Conservation (phyloP, 2,329 filamentous ascomycete species). For the Paecilomyces sp. region DNA sequence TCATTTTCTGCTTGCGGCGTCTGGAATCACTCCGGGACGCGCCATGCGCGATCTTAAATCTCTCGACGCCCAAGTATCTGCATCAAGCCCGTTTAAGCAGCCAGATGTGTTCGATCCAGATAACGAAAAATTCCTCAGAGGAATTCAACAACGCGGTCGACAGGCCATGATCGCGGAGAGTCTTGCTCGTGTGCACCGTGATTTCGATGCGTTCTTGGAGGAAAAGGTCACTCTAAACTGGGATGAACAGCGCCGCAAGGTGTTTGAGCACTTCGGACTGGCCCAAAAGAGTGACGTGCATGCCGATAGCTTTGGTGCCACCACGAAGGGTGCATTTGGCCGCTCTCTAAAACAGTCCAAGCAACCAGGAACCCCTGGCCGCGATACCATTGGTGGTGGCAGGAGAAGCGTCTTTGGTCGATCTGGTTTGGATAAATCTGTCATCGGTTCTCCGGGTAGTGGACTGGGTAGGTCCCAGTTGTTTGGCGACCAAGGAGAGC, state of each 20-base stretch:
- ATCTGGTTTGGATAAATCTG: slow-evolving; percentile 70
- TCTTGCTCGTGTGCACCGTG: slow-evolving; percentile 77
- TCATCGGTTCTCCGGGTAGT: slow-evolving; percentile 72
- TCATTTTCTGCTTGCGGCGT: slow-evolving; percentile 88
- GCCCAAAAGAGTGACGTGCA: slow-evolving; percentile 40
- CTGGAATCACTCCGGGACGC: slow-evolving; percentile 79
- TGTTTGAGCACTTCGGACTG: slow-evolving; percentile 95
- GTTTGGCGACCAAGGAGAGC: slow-evolving; percentile 61
- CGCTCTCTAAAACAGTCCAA: slow-evolving; percentile 29
- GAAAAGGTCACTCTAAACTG: slow-evolving; percentile 94
- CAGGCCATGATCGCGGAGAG: slow-evolving; percentile 86
- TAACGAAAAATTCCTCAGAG: slow-evolving; percentile 68
- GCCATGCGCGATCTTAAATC: slow-evolving; percentile 81
- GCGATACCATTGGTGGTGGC: slow-evolving; percentile 29
- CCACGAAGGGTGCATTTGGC: slow-evolving; percentile 44
- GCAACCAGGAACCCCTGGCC: slow-evolving; percentile 33
- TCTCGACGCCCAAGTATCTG: slow-evolving; percentile 62
- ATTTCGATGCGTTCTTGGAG: slow-evolving; percentile 90
- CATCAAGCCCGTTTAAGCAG: slow-evolving; percentile 24
- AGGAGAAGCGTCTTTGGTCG: slow-evolving; percentile 57
- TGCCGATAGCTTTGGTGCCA: slow-evolving; percentile 35
- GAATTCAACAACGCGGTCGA: slow-evolving; percentile 83
- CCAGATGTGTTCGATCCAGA: slow-evolving; percentile 46
- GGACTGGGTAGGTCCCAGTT: slow-evolving; percentile 54
- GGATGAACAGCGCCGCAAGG: slow-evolving; percentile 85